Evolutionary conservation across 2,329 filamentous ascomycete genomes (phyloP), one percentile per base, ranked within the genome.

Genomic region (Salinomyces thailandicus): DNA sequence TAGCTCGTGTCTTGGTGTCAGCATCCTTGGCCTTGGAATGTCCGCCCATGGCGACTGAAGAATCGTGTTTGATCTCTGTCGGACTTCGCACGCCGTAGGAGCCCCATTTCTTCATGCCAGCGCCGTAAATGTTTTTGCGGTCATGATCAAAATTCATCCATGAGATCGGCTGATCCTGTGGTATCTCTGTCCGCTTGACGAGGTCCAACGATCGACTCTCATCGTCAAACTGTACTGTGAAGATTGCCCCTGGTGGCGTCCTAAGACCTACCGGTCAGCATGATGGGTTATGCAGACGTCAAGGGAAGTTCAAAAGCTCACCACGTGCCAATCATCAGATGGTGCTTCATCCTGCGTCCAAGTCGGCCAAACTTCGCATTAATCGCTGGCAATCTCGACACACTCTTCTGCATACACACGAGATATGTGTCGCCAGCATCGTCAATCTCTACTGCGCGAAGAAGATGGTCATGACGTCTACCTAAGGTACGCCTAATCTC

Each of bases 321-420:
- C 85, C 85, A 93, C 37, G 85, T 93, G 45, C 85, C 85, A 54
- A 89, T 77, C 82, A 93, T 91, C 57, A 93, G 70, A 66, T 93
- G 84, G 60, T 93, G 85, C 57, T 83, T 78, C 80, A 89, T 89
- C 43, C 59, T 72, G 36, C 14, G 19, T 31, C 14, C 30, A 6
- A 22, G 9, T 27, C 17, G 6, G 4, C 24, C 28, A 30, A 36
- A 33, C 22, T 39, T 36, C 2, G 33, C 22, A 16, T 20, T 20
- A 13, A 37, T 36, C 11, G 40, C 36, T 18, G 36, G 38, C 20
- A 41, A 26, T 31, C 38, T 27, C 9, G 34, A 9, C 18, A 20
- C 38, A 20, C 38, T 37, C 15, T 31, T 16, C 34, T 37, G 33
- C 38, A 41, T 41, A 20, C 26, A 33, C 17, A 22, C 27, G 27